A percentile compares a stretch with the other conserved stretches of the same genome.
Conservation (phyloP, 1,284 basidiomycete genomes). For the Apiotrichum siamense region DNA sequence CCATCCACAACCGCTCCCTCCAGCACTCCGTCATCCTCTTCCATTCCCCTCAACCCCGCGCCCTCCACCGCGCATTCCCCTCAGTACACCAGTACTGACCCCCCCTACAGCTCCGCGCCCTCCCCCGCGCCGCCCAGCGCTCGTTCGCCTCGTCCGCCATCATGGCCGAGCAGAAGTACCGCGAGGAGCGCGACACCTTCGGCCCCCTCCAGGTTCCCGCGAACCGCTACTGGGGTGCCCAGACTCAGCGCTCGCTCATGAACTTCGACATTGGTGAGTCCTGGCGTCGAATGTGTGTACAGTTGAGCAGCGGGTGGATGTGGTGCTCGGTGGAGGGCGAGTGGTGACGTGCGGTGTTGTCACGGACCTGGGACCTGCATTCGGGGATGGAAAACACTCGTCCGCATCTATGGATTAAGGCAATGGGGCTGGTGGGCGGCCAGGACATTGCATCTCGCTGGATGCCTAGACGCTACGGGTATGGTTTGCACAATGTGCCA, state of each 20-base stretch:
- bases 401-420: too few species aligned
- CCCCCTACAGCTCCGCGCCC: conserved; percentile 16
- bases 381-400: too few species aligned
- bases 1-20: not conserved
- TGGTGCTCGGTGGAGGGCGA: not conserved
- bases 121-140: conserved; percentile 18
- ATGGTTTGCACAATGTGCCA: too few species aligned
- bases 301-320: not conserved
- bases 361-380: too few species aligned
- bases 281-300: not conserved
- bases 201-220: conserved; percentile 75
- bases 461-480: too few species aligned
- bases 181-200: conserved; percentile 47
- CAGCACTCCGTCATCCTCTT: not conserved
- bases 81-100: not conserved
- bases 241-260: conserved; percentile 95
- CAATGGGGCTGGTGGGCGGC: too few species aligned
- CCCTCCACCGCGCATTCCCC: not conserved
- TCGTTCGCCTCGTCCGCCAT: conserved; percentile 25
- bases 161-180: conserved; percentile 43
- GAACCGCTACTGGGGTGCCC: conserved; percentile 96
- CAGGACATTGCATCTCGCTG: too few species aligned
- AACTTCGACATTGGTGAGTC: conserved; percentile 91
- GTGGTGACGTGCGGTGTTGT: not conserved
- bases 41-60: not conserved